Evolutionary conservation across 768 basidiomycete species (phyloP).

Genomic region (Tricholoma terreum): DNA sequence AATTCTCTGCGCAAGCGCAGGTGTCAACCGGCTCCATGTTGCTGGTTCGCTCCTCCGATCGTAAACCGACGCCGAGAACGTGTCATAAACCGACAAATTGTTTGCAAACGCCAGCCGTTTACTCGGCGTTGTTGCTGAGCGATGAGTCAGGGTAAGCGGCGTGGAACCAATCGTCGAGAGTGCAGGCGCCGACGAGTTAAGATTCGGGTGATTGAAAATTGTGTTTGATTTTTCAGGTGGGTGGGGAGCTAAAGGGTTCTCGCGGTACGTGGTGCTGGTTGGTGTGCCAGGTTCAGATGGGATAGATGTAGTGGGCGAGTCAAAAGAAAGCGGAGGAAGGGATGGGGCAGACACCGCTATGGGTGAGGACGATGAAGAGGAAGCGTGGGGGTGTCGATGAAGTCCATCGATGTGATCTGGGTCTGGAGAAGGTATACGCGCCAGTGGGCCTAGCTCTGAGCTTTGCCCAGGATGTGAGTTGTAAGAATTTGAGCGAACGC

Average conservation of each 20-base stretch:
- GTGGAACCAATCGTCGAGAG: constrained; percentile 56
- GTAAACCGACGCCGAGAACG: constrained; percentile 89
- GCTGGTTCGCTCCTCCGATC: constrained; percentile 95
- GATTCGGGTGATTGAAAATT: constrained; percentile 76
- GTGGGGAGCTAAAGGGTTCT: constrained; percentile 31
- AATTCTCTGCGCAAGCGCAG: constrained; percentile 91
- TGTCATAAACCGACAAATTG: constrained; percentile 93
- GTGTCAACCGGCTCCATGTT: constrained; percentile 95
- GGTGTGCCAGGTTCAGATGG: constrained; percentile 41
- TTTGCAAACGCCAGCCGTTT: constrained; percentile 87
- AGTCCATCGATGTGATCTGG: constrained; percentile 88
- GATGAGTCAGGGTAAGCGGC: constrained; percentile 57
- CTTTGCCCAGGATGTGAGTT: constrained; percentile 47
- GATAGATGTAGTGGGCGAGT: constrained; percentile 38
- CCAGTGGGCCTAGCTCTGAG: constrained; percentile 68
- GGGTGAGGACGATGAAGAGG: constrained; percentile 37
- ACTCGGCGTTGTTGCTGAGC: constrained; percentile 64
- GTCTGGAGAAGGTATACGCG: constrained; percentile 79
- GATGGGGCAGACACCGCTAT: constrained; percentile 18
- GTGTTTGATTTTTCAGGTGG: constrained; percentile 43
- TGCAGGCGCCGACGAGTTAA: constrained; percentile 88
- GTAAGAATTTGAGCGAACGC: constrained; percentile 84
- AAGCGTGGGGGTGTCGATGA: constrained; percentile 61
- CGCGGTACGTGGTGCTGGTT: constrained; percentile 21
- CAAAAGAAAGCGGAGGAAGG: constrained; percentile 53